Evolutionary conservation across 2,329 filamentous ascomycete species (phyloP).

Genomic region (Chaetothyriales sp.): DNA sequence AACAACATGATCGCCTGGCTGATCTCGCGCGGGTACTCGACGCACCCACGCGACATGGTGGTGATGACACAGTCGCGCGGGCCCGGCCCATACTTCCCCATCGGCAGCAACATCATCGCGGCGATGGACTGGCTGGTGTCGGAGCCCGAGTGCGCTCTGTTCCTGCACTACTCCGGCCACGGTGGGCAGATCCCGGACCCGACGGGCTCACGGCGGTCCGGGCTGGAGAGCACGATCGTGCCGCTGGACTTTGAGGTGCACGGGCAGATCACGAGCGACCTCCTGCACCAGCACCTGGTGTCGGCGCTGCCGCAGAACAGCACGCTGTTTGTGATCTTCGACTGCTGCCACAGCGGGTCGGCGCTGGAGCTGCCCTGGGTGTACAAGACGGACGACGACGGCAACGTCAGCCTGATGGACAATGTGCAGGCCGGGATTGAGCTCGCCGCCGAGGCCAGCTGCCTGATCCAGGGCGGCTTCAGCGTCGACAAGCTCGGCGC

Average conservation of each 20-base stretch:
- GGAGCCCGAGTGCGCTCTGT: slow-evolving; percentile 19
- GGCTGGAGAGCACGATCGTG: slow-evolving; percentile 37
- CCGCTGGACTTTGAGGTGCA: slow-evolving; percentile 37
- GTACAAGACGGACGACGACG: slow-evolving; percentile 41
- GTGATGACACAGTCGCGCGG: slow-evolving; percentile 26
- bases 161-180: slow-evolving; percentile 46
- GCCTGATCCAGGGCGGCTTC: slow-evolving; percentile 38
- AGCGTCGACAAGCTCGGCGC: slow-evolving; percentile 27
- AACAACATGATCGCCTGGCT: slow-evolving; percentile 34
- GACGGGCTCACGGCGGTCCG: slow-evolving; percentile 6
- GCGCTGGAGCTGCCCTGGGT: slow-evolving; percentile 45
- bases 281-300: slow-evolving; percentile 17
- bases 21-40: slow-evolving; percentile 30
- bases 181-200: slow-evolving; percentile 37
- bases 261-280: slow-evolving; percentile 39
- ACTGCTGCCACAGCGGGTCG: slow-evolving; percentile 48
- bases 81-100: slow-evolving; percentile 23
- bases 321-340: slow-evolving; percentile 30
- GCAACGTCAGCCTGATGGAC: slow-evolving; percentile 41
- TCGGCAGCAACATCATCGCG: slow-evolving; percentile 32
- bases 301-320: slow-evolving; percentile 30
- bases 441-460: slow-evolving; percentile 35
- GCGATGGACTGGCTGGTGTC: slow-evolving; percentile 44
- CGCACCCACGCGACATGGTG: slow-evolving; percentile 28
- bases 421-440: slow-evolving; percentile 38